Evolutionary conservation across 768 basidiomycete species (phyloP).

Genomic region (Suillus paluster): DNA sequence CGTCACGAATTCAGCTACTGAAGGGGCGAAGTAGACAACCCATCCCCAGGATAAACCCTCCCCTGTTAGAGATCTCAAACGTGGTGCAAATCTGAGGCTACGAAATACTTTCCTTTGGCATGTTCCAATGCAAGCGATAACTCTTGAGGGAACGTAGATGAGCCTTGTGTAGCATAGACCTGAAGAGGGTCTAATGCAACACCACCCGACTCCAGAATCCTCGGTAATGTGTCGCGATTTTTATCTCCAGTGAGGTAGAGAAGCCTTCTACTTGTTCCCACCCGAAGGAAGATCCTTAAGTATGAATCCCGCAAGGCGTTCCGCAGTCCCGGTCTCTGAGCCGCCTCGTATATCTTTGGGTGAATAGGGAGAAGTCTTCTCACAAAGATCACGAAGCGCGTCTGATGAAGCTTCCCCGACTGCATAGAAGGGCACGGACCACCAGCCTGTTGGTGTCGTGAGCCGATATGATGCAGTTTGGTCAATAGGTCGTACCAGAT

Average conservation of each 20-base stretch:
- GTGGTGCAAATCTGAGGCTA: not conserved
- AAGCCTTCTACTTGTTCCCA: constrained; percentile 33
- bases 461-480: not conserved
- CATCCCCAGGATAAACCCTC: constrained; percentile 48
- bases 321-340: constrained; percentile 64
- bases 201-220: constrained; percentile 48
- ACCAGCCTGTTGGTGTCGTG: constrained; percentile 48
- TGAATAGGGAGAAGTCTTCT: constrained; percentile 41
- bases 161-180: constrained; percentile 73
- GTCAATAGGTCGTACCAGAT: constrained; percentile 16
- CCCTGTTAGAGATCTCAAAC: constrained; percentile 10
- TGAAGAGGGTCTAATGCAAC: constrained; percentile 55
- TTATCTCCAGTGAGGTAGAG: constrained; percentile 89
- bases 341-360: constrained; percentile 48
- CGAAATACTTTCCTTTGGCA: constrained; percentile 26
- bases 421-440: constrained; percentile 70
- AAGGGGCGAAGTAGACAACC: constrained; percentile 81
- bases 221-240: constrained; percentile 70
- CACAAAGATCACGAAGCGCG: constrained; percentile 42
- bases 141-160: constrained; percentile 51
- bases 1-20: constrained; percentile 59
- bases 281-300: constrained; percentile 38
- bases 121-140: constrained; percentile 39
- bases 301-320: constrained; percentile 71
- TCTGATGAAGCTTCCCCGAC: constrained; percentile 71